A percentile compares a stretch with the other conserved stretches of the same genome.
Conservation (phyloP, 2,329 filamentous ascomycete species). For the Neopestalotiopsis sp. region DNA sequence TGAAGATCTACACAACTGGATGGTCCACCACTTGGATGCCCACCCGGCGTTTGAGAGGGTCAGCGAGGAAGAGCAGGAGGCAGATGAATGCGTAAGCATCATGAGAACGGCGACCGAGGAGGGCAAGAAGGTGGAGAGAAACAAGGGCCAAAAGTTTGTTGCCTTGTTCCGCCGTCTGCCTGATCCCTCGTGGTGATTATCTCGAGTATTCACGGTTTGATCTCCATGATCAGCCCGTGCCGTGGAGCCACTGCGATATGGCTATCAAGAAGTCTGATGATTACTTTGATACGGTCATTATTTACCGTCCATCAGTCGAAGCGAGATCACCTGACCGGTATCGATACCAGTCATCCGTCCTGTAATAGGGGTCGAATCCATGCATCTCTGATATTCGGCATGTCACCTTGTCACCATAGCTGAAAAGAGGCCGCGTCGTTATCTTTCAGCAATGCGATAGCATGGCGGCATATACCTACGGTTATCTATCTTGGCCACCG, state of each 20-base stretch:
- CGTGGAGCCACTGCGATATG: neutral
- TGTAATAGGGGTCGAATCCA: neutral
- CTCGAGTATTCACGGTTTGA: neutral
- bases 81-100: conserved; percentile 72
- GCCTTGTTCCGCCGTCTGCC: conserved; percentile 83
- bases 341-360: neutral
- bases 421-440: neutral
- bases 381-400: neutral
- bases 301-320: neutral
- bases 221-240: neutral
- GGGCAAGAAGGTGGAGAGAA: conserved; percentile 93
- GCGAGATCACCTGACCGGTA: neutral
- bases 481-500: neutral
- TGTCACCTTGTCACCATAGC: neutral
- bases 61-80: conserved; percentile 67
- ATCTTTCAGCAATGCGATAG: neutral
- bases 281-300: neutral
- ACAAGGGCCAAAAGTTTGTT: conserved; percentile 89
- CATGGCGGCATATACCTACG: neutral
- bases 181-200: conserved; percentile 74
- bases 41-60: conserved; percentile 83
- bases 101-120: conserved; percentile 92
- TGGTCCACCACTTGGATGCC: conserved; percentile 82
- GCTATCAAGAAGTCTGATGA: neutral
- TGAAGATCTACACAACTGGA: conserved; percentile 91